Evolutionary conservation across 768 basidiomycete species (phyloP).

Genomic region (Stropharia rugosoannulata): DNA sequence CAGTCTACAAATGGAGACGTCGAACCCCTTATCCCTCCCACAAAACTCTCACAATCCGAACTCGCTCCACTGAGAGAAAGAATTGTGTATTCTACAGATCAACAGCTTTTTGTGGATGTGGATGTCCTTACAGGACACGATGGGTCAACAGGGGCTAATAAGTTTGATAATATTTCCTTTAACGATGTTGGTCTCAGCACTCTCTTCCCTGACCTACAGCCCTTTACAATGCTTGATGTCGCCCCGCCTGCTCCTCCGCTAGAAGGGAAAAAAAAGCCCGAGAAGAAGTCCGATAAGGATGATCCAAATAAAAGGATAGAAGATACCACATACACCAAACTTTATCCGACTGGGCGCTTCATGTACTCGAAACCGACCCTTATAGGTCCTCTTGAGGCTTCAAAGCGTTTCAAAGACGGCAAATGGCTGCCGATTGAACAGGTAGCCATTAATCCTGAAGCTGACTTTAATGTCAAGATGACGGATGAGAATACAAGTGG

Average conservation of each 20-base stretch:
- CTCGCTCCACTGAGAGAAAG: conserved; percentile 59
- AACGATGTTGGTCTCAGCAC: conserved; percentile 44
- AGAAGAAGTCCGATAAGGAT: conserved; percentile 61
- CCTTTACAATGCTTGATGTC: conserved; percentile 55
- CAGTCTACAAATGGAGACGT: conserved; percentile 36
- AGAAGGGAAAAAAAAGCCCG: conserved; percentile 50
- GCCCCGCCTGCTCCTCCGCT: conserved; percentile 26
- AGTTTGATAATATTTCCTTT: conserved; percentile 24
- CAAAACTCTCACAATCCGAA: conserved; percentile 41
- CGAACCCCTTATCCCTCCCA: conserved; percentile 26
- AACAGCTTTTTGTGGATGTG: conserved; percentile 49
- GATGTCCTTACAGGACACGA: conserved; percentile 32
- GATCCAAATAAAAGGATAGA: conserved; percentile 78
- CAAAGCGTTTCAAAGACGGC: conserved; percentile 67
- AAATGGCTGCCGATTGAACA: conserved; percentile 68
- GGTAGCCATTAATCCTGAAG: conserved; percentile 41
- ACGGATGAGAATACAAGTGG: conserved; percentile 52
- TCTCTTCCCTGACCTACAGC: conserved; percentile 85
- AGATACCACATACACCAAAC: conserved; percentile 72
- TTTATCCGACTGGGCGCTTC: conserved; percentile 74
- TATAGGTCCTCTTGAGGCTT: conserved; percentile 80
- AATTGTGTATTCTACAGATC: conserved; percentile 60
- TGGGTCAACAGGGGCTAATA: conserved; percentile 12
- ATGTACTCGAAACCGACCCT: conserved; percentile 85
- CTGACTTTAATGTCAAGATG: conserved; percentile 37